phyloP scores from a whole-genome alignment of 495 filamentous ascomycete genomes.

The Bathelium albidoporum region DNA sequence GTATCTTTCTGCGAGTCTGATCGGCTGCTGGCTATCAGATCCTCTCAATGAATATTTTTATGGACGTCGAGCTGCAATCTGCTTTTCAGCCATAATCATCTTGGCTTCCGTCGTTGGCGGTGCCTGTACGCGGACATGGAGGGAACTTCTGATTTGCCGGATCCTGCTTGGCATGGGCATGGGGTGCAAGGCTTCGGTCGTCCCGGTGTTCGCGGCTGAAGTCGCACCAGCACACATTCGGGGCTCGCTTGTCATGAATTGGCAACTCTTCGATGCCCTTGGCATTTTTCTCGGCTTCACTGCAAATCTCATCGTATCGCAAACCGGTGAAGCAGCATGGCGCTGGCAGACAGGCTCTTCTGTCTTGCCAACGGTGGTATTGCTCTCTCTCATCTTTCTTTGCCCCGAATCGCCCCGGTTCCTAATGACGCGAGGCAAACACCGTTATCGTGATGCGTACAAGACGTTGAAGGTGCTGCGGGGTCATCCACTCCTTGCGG shows the following conservation, averaged over 20 bases:
- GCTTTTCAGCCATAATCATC: conserved; percentile 7
- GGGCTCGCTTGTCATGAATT: conserved; percentile 6
- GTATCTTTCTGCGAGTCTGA: not conserved
- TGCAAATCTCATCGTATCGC: conserved; percentile 6
- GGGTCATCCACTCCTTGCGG: too few relatives aligned
- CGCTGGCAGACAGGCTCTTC: conserved; percentile 55
- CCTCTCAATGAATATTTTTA: not conserved
- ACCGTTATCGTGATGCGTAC: too few relatives aligned
- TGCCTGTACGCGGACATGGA: conserved; percentile 7
- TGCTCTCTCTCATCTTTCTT: conserved; percentile 52
- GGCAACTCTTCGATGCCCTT: conserved; percentile 16
- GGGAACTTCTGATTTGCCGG: conserved; percentile 6
- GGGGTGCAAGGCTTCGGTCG: conserved; percentile 8
- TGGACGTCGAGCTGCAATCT: conserved; percentile 3
- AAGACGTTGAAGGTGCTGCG: not conserved
- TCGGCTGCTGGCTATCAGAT: not conserved
- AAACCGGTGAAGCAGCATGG: conserved; percentile 25
- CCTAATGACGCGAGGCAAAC: conserved; percentile 25
- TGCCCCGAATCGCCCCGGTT: conserved; percentile 8
- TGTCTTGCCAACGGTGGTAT: conserved; percentile 58
- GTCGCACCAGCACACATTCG: conserved; percentile 1
- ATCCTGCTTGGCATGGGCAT: conserved; percentile 10
- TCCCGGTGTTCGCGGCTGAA: conserved; percentile 10
- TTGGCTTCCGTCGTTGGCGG: conserved; percentile 6
- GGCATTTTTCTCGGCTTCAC: conserved; percentile 14